phyloP scores from a whole-genome alignment of 2,329 filamentous ascomycete genomes.

The Fusarium annulatum region DNA sequence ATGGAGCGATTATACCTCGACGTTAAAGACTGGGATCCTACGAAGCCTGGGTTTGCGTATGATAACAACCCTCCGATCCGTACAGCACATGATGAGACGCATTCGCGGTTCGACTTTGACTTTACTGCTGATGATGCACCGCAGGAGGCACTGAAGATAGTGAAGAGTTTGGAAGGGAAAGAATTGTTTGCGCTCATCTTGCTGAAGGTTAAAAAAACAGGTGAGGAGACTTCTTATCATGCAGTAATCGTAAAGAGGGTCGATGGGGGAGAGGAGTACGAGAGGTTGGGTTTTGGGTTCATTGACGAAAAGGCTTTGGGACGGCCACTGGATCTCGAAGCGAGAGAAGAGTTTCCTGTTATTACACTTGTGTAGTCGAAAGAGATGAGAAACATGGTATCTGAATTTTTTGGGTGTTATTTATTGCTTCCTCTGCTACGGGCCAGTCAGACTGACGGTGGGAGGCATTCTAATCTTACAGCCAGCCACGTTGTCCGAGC shows the following conservation, averaged over 20 bases:
- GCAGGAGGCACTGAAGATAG: neutral
- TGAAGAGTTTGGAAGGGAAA: neutral
- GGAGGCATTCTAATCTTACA: neutral
- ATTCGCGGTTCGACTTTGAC: neutral
- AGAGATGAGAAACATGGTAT: too few relatives aligned
- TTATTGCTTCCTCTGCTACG: accelerated
- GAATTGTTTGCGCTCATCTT: slow-evolving; percentile 3
- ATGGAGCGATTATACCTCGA: neutral
- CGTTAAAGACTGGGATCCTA: neutral
- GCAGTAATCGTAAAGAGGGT: neutral
- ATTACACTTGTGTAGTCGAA: neutral
- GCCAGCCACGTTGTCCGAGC: neutral
- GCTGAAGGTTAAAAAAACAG: accelerated
- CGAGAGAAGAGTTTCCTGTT: neutral
- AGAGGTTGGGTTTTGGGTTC: neutral
- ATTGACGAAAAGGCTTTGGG: neutral
- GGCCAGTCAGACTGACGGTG: neutral
- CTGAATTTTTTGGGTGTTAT: neutral
- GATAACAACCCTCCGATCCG: neutral
- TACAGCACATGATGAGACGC: neutral
- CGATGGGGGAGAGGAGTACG: neutral
- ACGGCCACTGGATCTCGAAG: neutral
- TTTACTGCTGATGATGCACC: neutral
- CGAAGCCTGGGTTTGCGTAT: neutral
- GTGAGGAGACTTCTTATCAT: neutral